A percentile compares a stretch with the other conserved stretches of the same genome.
Conservation (phyloP, 352 stramenopile species). For the Phytophthora colocasiae region DNA sequence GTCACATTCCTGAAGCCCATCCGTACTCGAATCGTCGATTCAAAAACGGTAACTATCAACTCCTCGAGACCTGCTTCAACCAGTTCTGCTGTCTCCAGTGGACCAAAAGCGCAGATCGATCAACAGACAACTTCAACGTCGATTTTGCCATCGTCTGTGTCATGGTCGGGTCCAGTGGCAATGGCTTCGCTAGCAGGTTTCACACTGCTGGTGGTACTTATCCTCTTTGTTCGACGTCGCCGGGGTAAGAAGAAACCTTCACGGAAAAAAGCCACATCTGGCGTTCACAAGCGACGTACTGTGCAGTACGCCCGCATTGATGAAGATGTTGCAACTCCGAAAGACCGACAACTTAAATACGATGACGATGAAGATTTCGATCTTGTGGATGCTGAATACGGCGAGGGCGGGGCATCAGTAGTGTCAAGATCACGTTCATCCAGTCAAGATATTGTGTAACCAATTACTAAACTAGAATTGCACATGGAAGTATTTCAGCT, state of each 20-base stretch:
- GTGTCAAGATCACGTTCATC: constrained; percentile 16
- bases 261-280: constrained; percentile 16
- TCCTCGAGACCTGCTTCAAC: not conserved
- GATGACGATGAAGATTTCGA: constrained; percentile 26
- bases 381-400: constrained; percentile 29
- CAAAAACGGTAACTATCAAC: not conserved
- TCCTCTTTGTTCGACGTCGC: constrained; percentile 22
- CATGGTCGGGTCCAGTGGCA: constrained; percentile 28
- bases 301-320: constrained; percentile 40
- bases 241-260: constrained; percentile 16
- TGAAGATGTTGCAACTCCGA: constrained; percentile 6
- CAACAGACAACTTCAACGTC: constrained; percentile 20
- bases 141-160: constrained; percentile 25
- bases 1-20: constrained; percentile 33
- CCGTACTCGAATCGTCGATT: constrained; percentile 13
- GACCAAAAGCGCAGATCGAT: constrained; percentile 2
- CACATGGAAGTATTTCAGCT: no score
- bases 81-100: not conserved
- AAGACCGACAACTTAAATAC: constrained; percentile 8
- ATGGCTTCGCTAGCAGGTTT: constrained; percentile 28
- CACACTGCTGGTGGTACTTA: constrained; percentile 24
- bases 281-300: constrained; percentile 14
- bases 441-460: constrained; percentile 21
- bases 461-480: no score
- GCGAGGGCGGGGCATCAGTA: not conserved